Evolutionary conservation across 2,329 filamentous ascomycete species (phyloP).

Genomic region (Colletotrichum agaves): DNA sequence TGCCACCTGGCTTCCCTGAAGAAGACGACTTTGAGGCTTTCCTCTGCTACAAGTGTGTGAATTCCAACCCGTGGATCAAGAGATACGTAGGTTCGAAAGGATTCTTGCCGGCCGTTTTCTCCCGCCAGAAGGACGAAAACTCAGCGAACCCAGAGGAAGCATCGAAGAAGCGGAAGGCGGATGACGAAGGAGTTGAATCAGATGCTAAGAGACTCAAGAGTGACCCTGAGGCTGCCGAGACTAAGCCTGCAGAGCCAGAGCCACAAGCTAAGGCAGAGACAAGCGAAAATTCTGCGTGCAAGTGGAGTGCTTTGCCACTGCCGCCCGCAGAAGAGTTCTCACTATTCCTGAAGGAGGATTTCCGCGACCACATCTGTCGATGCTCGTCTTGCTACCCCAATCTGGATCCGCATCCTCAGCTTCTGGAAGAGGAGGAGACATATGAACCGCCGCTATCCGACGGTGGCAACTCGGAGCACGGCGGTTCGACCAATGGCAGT

Average conservation of each 20-base stretch:
- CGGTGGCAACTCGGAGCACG: constrained; percentile 64
- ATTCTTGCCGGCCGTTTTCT: constrained; percentile 80
- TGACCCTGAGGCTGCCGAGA: constrained; percentile 46
- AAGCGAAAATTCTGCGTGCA: constrained; percentile 58
- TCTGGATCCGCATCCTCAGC: constrained; percentile 77
- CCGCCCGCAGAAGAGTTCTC: constrained; percentile 72
- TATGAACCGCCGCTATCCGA: constrained; percentile 92
- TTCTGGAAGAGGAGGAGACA: constrained; percentile 92
- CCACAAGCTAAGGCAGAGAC: constrained; percentile 35
- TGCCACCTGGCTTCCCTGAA: constrained; percentile 86
- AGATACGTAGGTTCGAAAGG: constrained; percentile 82
- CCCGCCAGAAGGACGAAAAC: constrained; percentile 43
- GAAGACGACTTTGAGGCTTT: constrained; percentile 92
- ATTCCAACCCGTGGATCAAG: constrained; percentile 91
- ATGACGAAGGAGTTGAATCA: constrained; percentile 56
- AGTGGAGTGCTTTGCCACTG: constrained; percentile 67
- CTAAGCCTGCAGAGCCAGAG: background rate
- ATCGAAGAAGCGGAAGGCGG: constrained; percentile 75
- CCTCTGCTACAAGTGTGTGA: constrained; percentile 93
- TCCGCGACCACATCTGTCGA: constrained; percentile 84
- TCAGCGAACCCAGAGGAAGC: constrained; percentile 27
- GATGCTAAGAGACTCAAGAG: constrained; percentile 65
- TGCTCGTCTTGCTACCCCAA: constrained; percentile 83
- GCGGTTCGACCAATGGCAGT: constrained; percentile 73
- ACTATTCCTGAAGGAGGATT: constrained; percentile 82